These are phyloP conservation scores for Diaporthe vexans DNA, from an alignment of 2,329 filamentous ascomycete genomes.

Conservation along the genomic window DNA sequence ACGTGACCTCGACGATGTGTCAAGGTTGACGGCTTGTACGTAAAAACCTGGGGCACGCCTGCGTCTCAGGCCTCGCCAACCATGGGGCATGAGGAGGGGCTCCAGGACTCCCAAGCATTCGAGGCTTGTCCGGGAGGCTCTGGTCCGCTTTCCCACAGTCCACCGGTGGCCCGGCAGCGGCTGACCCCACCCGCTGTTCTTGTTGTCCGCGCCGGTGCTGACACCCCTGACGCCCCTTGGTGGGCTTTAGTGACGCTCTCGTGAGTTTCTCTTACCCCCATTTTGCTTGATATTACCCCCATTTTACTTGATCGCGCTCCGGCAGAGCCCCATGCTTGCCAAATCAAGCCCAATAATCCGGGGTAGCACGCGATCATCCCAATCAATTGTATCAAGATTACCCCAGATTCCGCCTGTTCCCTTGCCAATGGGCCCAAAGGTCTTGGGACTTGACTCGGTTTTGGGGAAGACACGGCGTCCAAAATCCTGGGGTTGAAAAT, in stretches of 20 bases:
- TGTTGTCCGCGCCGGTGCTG: conserved; percentile 36
- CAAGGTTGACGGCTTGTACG: conserved; percentile 40
- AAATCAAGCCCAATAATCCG: conserved; percentile 34
- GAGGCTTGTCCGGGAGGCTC: conserved; percentile 23
- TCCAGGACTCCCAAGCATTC: background rate
- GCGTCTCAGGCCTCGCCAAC: conserved; percentile 26
- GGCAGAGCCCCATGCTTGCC: conserved; percentile 11
- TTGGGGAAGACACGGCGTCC: background rate
- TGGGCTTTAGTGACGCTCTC: conserved; percentile 32
- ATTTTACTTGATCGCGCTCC: conserved; percentile 41
- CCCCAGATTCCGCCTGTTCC: conserved; percentile 33
- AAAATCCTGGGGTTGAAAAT: conserved; percentile 18
- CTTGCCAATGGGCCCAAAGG: background rate
- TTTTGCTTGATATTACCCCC: conserved; percentile 42
- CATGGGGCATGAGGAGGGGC: conserved; percentile 1
- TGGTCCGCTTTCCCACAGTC: conserved; percentile 4
- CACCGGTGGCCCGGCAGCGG: conserved; percentile 37
- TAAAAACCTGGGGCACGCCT: conserved; percentile 34
- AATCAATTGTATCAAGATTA: conserved; percentile 26
- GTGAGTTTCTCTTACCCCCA: conserved; percentile 42
- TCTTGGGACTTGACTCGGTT: conserved; percentile 21
- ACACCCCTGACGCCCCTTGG: conserved; percentile 21
- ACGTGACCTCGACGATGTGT: conserved; percentile 43
- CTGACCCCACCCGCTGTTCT: conserved; percentile 40
- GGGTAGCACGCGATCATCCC: conserved; percentile 34